Evolutionary conservation across 495 filamentous ascomycete species (phyloP).

Genomic region (Podospora pseudocomata): DNA sequence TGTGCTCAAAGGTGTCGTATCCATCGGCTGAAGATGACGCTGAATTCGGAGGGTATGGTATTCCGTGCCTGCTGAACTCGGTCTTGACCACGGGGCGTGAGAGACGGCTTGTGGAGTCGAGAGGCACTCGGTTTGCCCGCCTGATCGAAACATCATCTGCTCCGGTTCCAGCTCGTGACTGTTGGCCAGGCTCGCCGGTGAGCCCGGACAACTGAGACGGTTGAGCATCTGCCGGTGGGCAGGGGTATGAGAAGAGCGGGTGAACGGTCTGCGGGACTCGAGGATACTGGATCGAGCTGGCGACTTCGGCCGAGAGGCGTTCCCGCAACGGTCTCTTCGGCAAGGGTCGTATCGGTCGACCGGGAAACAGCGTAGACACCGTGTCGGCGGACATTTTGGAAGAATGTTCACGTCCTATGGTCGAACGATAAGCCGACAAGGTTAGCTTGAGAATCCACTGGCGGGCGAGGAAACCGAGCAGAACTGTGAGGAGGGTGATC

Average conservation of each 20-base stretch:
- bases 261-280: constrained; percentile 61
- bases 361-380: constrained; percentile 71
- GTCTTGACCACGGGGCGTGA: constrained; percentile 27
- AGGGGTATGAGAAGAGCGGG: constrained; percentile 74
- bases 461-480: constrained; percentile 17
- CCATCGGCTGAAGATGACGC: constrained; percentile 67
- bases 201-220: neutral
- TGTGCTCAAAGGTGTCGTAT: constrained; percentile 97
- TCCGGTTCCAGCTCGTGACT: constrained; percentile 17
- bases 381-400: constrained; percentile 64
- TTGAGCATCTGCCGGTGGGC: constrained; percentile 44
- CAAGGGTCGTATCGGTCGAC: constrained; percentile 88
- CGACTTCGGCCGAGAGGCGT: constrained; percentile 77
- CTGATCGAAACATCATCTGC: neutral
- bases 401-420: constrained; percentile 21
- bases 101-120: constrained; percentile 26
- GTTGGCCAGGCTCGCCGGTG: constrained; percentile 23
- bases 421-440: neutral
- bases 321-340: constrained; percentile 83
- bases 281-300: constrained; percentile 77
- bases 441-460: constrained; percentile 10
- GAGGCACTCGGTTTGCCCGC: constrained; percentile 22
- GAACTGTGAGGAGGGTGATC: neutral
- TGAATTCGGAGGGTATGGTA: constrained; percentile 46
- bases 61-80: constrained; percentile 39